phyloP scores from a whole-genome alignment of 164 flowering plant species.

The Platanus orientalis region DNA sequence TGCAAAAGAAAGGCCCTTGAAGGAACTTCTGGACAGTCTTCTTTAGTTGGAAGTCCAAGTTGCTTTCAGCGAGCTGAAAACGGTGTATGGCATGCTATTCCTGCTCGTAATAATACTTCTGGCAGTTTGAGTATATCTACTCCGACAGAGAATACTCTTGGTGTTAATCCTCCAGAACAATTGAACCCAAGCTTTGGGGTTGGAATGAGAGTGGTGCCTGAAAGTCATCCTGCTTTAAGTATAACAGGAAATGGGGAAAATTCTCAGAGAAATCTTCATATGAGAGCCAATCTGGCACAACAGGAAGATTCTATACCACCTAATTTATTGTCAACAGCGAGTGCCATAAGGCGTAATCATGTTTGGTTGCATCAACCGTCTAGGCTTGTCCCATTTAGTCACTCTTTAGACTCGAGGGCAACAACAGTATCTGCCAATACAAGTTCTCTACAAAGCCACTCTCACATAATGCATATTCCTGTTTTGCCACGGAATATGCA shows the following conservation, averaged over 20 bases:
- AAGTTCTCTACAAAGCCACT: conserved; percentile 23
- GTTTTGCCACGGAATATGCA: conserved; percentile 27
- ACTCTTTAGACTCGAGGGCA: conserved; percentile 36
- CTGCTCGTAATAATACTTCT: conserved; percentile 24
- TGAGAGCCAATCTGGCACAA: conserved; percentile 26
- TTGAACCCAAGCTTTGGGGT: conserved; percentile 33
- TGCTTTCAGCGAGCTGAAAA: conserved; percentile 40
- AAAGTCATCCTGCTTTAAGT: conserved; percentile 24
- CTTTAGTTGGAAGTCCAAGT: conserved; percentile 43
- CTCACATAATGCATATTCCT: conserved; percentile 22
- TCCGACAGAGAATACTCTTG: conserved; percentile 19
- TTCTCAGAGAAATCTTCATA: conserved; percentile 35
- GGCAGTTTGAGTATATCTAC: conserved; percentile 28
- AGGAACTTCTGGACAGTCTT: conserved; percentile 53
- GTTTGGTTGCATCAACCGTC: conserved; percentile 23
- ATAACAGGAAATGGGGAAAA: conserved; percentile 26
- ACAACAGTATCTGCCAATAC: conserved; percentile 19
- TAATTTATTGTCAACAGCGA: conserved; percentile 27
- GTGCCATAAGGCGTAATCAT: conserved; percentile 22
- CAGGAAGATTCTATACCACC: conserved; percentile 30
- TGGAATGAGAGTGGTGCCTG: conserved; percentile 28
- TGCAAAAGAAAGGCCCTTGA: conserved; percentile 76
- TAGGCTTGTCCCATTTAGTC: conserved; percentile 22
- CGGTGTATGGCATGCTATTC: conserved; percentile 35
- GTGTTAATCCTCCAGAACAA: conserved; percentile 24